Conservation (phyloP, 495 filamentous ascomycete genomes). For the Neurospora intermedia region DNA sequence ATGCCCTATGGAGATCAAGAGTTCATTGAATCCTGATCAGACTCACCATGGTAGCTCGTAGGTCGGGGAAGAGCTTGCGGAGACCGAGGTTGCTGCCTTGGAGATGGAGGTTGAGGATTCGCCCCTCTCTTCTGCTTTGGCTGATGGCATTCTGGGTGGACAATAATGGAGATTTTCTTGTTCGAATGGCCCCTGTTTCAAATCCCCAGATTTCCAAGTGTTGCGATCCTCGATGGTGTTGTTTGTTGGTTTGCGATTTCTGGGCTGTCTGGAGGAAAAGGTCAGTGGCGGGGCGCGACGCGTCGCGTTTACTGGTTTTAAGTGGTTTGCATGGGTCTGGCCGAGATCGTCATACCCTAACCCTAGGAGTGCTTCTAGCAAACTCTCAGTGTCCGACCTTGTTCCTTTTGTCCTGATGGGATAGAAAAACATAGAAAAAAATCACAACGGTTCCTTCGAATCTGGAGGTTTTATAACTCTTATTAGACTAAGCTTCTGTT, state of each 20-base stretch:
- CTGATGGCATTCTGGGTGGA: conserved; percentile 27
- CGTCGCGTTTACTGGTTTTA: conserved; percentile 15
- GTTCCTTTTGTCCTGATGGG: neutral
- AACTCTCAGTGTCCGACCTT: neutral
- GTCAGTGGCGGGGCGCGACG: conserved; percentile 5
- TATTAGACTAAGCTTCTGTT: neutral
- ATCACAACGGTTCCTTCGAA: neutral
- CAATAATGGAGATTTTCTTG: neutral
- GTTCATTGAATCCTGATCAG: neutral
- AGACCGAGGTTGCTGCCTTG: conserved; percentile 51
- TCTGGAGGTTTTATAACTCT: neutral
- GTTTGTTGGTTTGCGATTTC: neutral
- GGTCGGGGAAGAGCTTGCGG: conserved; percentile 44
- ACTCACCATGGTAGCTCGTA: conserved; percentile 90
- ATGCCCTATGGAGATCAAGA: neutral
- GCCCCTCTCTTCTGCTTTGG: conserved; percentile 34
- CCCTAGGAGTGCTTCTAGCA: neutral
- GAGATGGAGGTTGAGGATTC: conserved; percentile 72
- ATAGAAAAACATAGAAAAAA: neutral
- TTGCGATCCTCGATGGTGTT: neutral
- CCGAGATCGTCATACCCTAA: conserved; percentile 8
- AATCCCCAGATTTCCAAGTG: neutral
- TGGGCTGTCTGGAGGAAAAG: neutral
- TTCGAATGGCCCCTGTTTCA: neutral
- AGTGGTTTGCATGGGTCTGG: conserved; percentile 8